Evolutionary conservation across 768 basidiomycete species (phyloP), one percentile per base, ranked within the genome.

Genomic region (Tylopilus felleus): DNA sequence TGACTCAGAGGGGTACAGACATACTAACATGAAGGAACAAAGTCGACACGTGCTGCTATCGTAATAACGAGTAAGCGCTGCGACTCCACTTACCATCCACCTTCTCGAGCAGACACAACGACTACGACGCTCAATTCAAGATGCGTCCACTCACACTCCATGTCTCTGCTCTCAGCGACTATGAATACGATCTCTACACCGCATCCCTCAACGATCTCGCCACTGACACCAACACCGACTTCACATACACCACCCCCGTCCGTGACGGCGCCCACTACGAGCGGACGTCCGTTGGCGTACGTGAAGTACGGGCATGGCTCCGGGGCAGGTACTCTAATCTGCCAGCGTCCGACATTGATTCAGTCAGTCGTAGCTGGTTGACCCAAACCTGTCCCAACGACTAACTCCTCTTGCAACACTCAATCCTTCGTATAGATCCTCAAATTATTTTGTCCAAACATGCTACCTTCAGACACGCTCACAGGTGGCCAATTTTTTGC

Each of bases 401-500:
- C 47, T 58, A 14, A 63, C 47, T 19, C 35, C 9, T 52, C 48
- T 13, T n/a, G n/a, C n/a, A n/a, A n/a, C n/a, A n/a, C n/a, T n/a
- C n/a, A 7, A 48, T 39, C 35, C 16, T 19, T 31, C 23, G 2
- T 14, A 25, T 59, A 90, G 88, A 84, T 90, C 53, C 72, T 92
- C 47, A 80, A 75, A 42, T 66, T 86, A 2, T 90, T 90, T 63
- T 75, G 76, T 36, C 83, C 87, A 2, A 74, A 71, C 51, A 71
- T 87, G 45, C 74, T 71, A 0, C 76, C 73, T 10, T 71, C 73
- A 8, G 85, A 88, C 59, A 70, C 73, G 3, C 73, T 92, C 31
- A 75, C 76, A 10, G 83, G 84, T 1, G 84, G 85, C 16, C 85
- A 92, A 60, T 88, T 91, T 65, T 91, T 91, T 61, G 88, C 88